These are phyloP conservation scores for Thielaviopsis euricoi DNA, from an alignment of 2,329 filamentous ascomycete genomes.

Conservation along the genomic window DNA sequence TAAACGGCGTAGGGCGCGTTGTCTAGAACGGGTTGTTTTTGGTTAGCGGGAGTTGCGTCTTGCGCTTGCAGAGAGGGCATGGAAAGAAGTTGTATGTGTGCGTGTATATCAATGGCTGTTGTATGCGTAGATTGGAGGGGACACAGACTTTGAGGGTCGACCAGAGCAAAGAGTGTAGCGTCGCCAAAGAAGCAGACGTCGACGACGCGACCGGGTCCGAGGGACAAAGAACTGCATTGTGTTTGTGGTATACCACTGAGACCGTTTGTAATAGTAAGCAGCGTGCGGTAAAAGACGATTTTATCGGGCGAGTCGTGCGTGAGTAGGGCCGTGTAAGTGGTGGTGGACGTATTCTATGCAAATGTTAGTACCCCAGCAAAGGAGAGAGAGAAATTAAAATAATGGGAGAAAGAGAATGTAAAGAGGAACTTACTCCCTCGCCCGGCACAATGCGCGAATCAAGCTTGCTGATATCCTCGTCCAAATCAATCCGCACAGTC, in stretches of 20 bases:
- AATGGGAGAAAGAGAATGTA: too few relatives aligned
- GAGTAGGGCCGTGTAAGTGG: background rate
- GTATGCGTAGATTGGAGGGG: background rate
- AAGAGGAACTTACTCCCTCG: background rate
- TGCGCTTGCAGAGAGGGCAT: too few relatives aligned
- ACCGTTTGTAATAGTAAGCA: slow-evolving; percentile 37
- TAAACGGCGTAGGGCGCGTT: slow-evolving; percentile 2
- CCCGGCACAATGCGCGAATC: slow-evolving; percentile 40
- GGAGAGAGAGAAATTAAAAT: too few relatives aligned
- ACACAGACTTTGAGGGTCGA: slow-evolving; percentile 24
- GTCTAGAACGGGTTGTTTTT: background rate
- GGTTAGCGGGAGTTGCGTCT: background rate
- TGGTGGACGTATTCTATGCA: slow-evolving; percentile 3
- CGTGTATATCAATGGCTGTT: too few relatives aligned
- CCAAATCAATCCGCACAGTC: slow-evolving; percentile 28
- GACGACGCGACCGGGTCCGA: slow-evolving; percentile 29
- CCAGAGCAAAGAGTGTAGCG: slow-evolving; percentile 40
- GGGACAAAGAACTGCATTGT: slow-evolving; percentile 24
- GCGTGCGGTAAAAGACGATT: slow-evolving; percentile 42
- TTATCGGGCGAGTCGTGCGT: background rate
- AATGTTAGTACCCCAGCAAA: slow-evolving; percentile 26
- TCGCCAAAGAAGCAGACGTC: slow-evolving; percentile 56
- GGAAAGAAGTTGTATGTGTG: background rate
- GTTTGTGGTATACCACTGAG: slow-evolving; percentile 33
- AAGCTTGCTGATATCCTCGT: slow-evolving; percentile 28